Evolutionary conservation across 805 yeast species (phyloP), one percentile per base, ranked within the genome.

Genomic region (Nakazawaea peltata): DNA sequence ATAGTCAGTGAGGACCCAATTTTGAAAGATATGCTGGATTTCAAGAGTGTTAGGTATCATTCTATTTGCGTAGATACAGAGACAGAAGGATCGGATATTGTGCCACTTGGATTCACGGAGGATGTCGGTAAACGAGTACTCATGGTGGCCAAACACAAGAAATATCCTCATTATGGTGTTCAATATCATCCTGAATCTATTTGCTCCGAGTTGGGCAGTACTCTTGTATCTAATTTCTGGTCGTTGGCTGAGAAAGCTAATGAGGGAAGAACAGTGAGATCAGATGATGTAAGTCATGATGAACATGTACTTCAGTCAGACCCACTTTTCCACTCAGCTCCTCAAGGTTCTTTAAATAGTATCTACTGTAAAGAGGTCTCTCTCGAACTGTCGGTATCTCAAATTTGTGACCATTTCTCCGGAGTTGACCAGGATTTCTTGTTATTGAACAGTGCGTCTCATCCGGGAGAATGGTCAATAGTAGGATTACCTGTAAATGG

Each of bases 131-230:
- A n/a, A n/a, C n/a, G n/a, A n/a, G 49, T 81, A 4, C 51, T 85
- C 21, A 92, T 92, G 99, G 95, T 94, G 1, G 92, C 71, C 0
- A 69, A 61, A 49, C 88, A 84, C 48, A 44, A 32, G 0, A 14
- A 25, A 0, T 56, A 60, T 15, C 97, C 97, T 0, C 82, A 81
- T 61, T 90, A 66, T 53, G 98, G 95, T 1, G 97, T 92, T 2
- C 99, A 92, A 50, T 94, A 88, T 50, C 99, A 92, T 50, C 98
- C 98, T 0, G 99, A 92, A 50, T 86, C 96, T 1, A 75, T 90
- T 26, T 85, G 95, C 47, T 86, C 97, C 0, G 61, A 66, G 11
- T 47, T 59, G 31, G 98, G 98, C 2, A 65, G 50, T 2, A 47
- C 53, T 9, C 53, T 92, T 34, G 54, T 88, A 4, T 43, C 46